A percentile compares a stretch with the other conserved stretches of the same genome.
phyloP scores from a whole-genome alignment of 2,329 filamentous ascomycete genomes.

The Domatiomyces catenatus region DNA sequence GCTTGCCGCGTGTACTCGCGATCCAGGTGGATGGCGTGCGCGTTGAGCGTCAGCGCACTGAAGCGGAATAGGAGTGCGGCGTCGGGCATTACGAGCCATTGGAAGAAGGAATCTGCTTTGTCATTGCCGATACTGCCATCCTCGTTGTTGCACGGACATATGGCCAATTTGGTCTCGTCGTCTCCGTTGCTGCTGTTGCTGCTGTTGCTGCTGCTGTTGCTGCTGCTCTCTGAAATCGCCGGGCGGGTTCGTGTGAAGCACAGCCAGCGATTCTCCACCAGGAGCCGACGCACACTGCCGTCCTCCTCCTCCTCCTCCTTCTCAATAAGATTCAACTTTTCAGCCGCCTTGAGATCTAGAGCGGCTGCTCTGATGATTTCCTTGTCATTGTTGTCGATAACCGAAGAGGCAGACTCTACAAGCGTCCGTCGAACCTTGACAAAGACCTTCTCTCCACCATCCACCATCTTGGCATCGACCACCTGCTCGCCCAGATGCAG shows the following conservation, averaged over 20 bases:
- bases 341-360: conserved; percentile 22
- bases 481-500: conserved; percentile 14
- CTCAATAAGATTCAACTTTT: conserved; percentile 26
- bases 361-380: conserved; percentile 7
- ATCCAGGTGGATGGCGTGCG: conserved; percentile 80
- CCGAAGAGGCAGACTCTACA: not conserved
- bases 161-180: not conserved
- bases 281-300: conserved; percentile 28
- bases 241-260: conserved; percentile 45
- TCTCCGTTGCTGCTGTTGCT: not conserved
- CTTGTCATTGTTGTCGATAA: conserved; percentile 24
- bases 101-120: conserved; percentile 26
- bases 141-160: not conserved
- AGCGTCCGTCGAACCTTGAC: conserved; percentile 22
- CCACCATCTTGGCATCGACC: conserved; percentile 35
- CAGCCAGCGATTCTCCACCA: conserved; percentile 43
- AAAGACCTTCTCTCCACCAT: conserved; percentile 39
- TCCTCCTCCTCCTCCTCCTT: not conserved
- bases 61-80: conserved; percentile 70
- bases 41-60: conserved; percentile 82
- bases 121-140: no score
- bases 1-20: conserved; percentile 49
- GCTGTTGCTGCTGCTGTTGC: not conserved
- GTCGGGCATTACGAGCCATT: conserved; percentile 49
- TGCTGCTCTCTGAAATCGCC: conserved; percentile 5